Evolutionary conservation across 495 filamentous ascomycete genomes (phyloP).

Genomic region (Daldinia loculata): DNA sequence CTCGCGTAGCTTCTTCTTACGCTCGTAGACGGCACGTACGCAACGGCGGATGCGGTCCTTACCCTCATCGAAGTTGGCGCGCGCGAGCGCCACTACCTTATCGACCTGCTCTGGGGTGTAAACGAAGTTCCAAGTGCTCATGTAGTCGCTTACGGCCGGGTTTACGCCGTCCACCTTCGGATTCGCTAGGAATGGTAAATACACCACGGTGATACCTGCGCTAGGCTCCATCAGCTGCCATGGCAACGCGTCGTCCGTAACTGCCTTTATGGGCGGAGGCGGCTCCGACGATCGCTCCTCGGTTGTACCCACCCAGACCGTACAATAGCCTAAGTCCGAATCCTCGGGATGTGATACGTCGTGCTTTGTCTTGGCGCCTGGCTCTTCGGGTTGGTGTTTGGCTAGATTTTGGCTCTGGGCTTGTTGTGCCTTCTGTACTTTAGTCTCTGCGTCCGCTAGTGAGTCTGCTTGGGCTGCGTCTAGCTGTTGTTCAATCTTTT

Average conservation of each 20-base stretch:
- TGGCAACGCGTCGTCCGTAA: slow-evolving; percentile 65
- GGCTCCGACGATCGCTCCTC: slow-evolving; percentile 68
- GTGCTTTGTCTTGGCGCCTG: slow-evolving; percentile 34
- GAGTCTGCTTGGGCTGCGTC: slow-evolving; percentile 72
- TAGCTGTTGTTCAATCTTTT: slow-evolving; percentile 68
- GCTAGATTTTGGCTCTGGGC: slow-evolving; percentile 50
- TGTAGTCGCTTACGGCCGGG: slow-evolving; percentile 80
- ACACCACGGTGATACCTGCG: slow-evolving; percentile 88
- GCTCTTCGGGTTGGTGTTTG: slow-evolving; percentile 37
- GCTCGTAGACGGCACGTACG: slow-evolving; percentile 91
- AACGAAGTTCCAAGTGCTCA: slow-evolving; percentile 97
- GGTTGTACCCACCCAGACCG: slow-evolving; percentile 90
- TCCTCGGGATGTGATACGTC: slow-evolving; percentile 53
- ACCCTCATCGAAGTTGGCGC: slow-evolving; percentile 86
- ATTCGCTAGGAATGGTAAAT: slow-evolving; percentile 90
- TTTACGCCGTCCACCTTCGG: slow-evolving; percentile 78
- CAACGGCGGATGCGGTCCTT: slow-evolving; percentile 75
- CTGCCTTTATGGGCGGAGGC: slow-evolving; percentile 71
- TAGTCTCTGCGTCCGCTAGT: slow-evolving; percentile 65
- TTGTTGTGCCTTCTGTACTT: slow-evolving; percentile 68
- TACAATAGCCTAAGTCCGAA: slow-evolving; percentile 83
- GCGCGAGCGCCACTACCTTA: slow-evolving; percentile 78
- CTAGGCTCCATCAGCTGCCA: slow-evolving; percentile 78
- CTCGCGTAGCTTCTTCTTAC: slow-evolving; percentile 77
- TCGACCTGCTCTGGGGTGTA: slow-evolving; percentile 90